These are phyloP conservation scores for Metschnikowia koreensis DNA, from an alignment of 805 yeast genomes.

Conservation along the genomic window DNA sequence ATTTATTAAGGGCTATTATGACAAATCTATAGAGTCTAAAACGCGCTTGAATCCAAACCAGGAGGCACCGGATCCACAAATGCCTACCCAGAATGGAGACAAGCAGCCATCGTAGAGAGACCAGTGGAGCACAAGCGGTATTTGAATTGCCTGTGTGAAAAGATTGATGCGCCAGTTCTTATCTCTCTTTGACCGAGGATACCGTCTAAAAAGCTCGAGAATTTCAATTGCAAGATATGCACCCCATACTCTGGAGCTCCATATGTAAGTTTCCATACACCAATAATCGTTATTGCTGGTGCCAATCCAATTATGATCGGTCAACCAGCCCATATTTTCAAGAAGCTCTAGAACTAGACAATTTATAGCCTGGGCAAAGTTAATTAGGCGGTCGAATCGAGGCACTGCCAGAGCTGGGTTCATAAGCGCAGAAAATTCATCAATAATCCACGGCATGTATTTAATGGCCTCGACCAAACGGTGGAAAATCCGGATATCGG, in stretches of 20 bases:
- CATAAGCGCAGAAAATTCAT: conserved; percentile 32
- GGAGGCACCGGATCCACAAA: conserved; percentile 45
- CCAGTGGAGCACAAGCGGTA: conserved; percentile 47
- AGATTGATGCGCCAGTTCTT: conserved; percentile 33
- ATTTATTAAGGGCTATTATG: background rate
- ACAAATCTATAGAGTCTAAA: conserved; percentile 36
- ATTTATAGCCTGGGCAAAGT: conserved; percentile 39
- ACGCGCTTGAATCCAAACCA: conserved; percentile 40
- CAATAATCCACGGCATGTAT: conserved; percentile 46
- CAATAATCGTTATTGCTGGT: conserved; percentile 40
- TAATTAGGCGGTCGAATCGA: conserved; percentile 31
- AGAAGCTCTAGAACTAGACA: conserved; percentile 40
- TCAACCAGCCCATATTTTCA: conserved; percentile 46
- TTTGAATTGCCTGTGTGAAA: conserved; percentile 38
- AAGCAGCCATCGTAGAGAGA: conserved; percentile 44
- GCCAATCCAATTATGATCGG: conserved; percentile 46
- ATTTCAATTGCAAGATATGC: conserved; percentile 38
- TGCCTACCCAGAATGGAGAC: conserved; percentile 47
- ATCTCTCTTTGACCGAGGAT: conserved; percentile 38
- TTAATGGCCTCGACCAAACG: conserved; percentile 41
- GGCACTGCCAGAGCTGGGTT: conserved; percentile 27
- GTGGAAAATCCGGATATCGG: conserved; percentile 43
- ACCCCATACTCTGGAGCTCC: conserved; percentile 48
- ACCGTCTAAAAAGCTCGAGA: conserved; percentile 39
- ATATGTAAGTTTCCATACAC: conserved; percentile 43